Percentiles rank a stretch among this genome's conserved stretches.
Evolutionary conservation across 169 alveolate species (phyloP).

Genomic region (Blepharisma undulans): DNA sequence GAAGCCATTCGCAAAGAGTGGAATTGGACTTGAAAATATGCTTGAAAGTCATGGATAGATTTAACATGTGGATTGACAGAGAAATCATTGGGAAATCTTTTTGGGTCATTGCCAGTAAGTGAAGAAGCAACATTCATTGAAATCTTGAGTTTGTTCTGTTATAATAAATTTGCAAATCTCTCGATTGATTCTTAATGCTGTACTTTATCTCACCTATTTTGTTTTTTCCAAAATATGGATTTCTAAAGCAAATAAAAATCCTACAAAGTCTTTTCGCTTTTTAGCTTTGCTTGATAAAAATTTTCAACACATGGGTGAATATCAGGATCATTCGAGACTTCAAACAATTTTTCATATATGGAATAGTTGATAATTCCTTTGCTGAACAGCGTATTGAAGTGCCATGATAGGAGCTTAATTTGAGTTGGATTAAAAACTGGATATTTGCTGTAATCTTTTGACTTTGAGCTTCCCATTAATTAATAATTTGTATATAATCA

Average conservation of each 20-base stretch:
- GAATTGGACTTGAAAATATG: background rate
- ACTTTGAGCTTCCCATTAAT: background rate
- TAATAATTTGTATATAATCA: background rate
- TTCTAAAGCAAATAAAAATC: background rate
- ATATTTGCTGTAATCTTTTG: background rate
- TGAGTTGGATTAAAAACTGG: background rate
- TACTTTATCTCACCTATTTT: background rate
- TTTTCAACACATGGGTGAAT: background rate
- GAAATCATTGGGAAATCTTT: background rate
- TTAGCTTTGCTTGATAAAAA: background rate
- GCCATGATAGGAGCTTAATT: background rate
- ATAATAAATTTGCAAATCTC: background rate
- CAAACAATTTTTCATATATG: background rate
- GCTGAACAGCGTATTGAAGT: background rate
- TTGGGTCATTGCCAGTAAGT: background rate
- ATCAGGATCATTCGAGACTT: background rate
- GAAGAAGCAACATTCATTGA: background rate
- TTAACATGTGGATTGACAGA: background rate
- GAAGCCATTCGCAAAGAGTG: background rate
- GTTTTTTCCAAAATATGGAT: background rate
- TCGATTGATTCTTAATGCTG: background rate
- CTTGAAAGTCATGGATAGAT: background rate
- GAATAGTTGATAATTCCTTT: background rate
- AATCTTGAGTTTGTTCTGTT: background rate
- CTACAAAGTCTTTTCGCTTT: constrained; percentile 6